Percentiles rank a stretch among this genome's conserved stretches.
Conservation (phyloP, 2,329 filamentous ascomycete genomes). For the Chaetomium sp. region DNA sequence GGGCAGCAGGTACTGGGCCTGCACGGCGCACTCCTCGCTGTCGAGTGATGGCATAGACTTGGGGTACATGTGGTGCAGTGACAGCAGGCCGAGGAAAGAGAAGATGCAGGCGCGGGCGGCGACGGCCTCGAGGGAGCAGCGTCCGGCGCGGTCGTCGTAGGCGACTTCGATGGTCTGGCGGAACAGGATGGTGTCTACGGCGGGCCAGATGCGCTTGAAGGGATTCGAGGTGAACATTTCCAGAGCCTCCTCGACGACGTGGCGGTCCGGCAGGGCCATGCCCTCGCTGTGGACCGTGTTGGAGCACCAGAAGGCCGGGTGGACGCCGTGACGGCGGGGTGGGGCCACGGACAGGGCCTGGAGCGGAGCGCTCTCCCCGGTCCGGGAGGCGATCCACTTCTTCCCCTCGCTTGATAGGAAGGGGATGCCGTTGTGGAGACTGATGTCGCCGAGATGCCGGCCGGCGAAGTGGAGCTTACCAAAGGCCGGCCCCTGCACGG, state of each 20-base stretch:
- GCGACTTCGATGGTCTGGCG: constrained; percentile 48
- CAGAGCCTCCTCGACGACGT: constrained; percentile 38
- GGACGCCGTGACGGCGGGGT: constrained; percentile 4
- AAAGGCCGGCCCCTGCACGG: constrained; percentile 24
- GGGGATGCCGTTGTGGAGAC: constrained; percentile 51
- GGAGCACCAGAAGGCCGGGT: constrained; percentile 25
- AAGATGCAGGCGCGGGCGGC: constrained; percentile 51
- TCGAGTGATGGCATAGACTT: constrained; percentile 20
- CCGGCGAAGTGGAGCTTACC: constrained; percentile 52
- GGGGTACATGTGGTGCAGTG: constrained; percentile 22
- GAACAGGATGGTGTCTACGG: constrained; percentile 52
- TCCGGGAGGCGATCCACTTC: constrained; percentile 51
- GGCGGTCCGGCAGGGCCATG: constrained; percentile 41
- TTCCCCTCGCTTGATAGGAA: constrained; percentile 51
- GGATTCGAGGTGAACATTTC: constrained; percentile 40
- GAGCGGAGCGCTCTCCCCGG: constrained; percentile 44
- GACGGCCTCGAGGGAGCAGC: constrained; percentile 35
- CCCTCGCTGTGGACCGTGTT: not conserved
- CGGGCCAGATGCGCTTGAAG: constrained; percentile 51
- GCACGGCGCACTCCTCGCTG: constrained; percentile 22
- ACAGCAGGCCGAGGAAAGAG: constrained; percentile 48
- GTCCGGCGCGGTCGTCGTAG: constrained; percentile 41
- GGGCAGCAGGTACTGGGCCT: constrained; percentile 20
- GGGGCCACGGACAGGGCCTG: constrained; percentile 31
- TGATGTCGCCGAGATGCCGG: constrained; percentile 50